These are phyloP conservation scores for Russula compacta DNA, from an alignment of 768 basidiomycete genomes.

Conservation along the genomic window DNA sequence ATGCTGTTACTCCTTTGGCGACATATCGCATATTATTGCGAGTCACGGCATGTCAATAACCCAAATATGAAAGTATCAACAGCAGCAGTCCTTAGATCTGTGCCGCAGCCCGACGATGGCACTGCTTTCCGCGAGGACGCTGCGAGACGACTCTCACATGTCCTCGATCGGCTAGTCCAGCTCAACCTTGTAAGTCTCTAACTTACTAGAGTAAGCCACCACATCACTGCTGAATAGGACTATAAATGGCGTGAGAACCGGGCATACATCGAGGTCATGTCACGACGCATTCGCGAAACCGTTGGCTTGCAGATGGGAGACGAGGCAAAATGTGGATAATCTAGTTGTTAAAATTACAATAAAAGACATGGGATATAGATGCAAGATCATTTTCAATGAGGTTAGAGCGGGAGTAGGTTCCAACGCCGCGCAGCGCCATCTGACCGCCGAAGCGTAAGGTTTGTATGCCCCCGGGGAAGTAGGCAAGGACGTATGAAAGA, in stretches of 20 bases:
- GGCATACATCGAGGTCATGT: constrained; percentile 71
- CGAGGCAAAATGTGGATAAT: constrained; percentile 16
- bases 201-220: constrained; percentile 13
- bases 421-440: constrained; percentile 75
- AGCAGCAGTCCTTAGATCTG: constrained; percentile 43
- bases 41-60: constrained; percentile 29
- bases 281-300: constrained; percentile 56
- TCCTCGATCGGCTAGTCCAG: constrained; percentile 43
- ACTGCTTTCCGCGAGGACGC: constrained; percentile 50
- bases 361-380: constrained; percentile 7
- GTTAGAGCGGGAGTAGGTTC: constrained; percentile 73
- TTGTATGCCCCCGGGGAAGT: constrained; percentile 86
- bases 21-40: constrained; percentile 61
- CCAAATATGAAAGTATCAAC: constrained; percentile 37
- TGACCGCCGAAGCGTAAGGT: constrained; percentile 75
- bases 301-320: constrained; percentile 42
- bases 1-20: constrained; percentile 72
- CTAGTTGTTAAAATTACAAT: constrained; percentile 5
- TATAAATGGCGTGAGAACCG: constrained; percentile 54
- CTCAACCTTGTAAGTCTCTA: constrained; percentile 40
- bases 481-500: constrained; percentile 82
- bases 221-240: constrained; percentile 26
- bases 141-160: constrained; percentile 43
- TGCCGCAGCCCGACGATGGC: constrained; percentile 45
- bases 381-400: neutral